Evolutionary conservation across 495 filamentous ascomycete genomes (phyloP), one percentile per base, ranked within the genome.

Genomic region (Penicillium tannophilum): DNA sequence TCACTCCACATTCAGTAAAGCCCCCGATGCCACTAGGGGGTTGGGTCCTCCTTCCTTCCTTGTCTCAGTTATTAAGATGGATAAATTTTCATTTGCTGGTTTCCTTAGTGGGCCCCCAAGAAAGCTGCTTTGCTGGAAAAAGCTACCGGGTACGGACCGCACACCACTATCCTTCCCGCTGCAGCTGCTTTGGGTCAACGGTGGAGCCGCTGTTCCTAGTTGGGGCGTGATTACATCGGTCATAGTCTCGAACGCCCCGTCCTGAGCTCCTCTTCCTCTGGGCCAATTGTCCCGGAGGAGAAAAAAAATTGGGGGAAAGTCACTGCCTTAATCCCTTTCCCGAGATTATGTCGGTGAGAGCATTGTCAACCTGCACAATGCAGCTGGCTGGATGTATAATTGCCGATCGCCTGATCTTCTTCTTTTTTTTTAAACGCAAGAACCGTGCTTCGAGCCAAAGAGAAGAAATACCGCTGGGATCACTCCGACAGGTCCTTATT

Each of bases 331-430:
- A 50, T 59, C 49, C 39, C 46, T 58, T 44, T 60, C 52, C 55
- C 43, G 16, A 33, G 28, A 14, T 58, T 60, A 36, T 68, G 68
- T 77, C 72, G 71, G 73, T 76, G 72, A 74, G 49, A 42, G 48
- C 49, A 50, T 49, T 49, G 70, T 64, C 61, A 73, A 55, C 60
- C 58, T 64, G 55, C 55, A 62, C 58, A 58, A 59, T 61, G 58
- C 65, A 62, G 35, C 54, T 56, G 44, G 62, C 60, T 70, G 41
- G 59, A 66, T 67, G 56, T 47, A 70, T 62, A 54, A 54, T 50
- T 65, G 66, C 61, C 65, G 75, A 73, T 74, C 72, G 69, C 56
- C 63, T 69, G 69, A 68, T 70, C 53, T 20, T 45, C 28, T 7
- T 28, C 4, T 28, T 7, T 28, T 7, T 28, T 28, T 36, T 36